Evolutionary conservation across 1,139 yeast genomes (phyloP), one percentile per base, ranked within the genome.

Genomic region (Debaryomycetaceae sp.): DNA sequence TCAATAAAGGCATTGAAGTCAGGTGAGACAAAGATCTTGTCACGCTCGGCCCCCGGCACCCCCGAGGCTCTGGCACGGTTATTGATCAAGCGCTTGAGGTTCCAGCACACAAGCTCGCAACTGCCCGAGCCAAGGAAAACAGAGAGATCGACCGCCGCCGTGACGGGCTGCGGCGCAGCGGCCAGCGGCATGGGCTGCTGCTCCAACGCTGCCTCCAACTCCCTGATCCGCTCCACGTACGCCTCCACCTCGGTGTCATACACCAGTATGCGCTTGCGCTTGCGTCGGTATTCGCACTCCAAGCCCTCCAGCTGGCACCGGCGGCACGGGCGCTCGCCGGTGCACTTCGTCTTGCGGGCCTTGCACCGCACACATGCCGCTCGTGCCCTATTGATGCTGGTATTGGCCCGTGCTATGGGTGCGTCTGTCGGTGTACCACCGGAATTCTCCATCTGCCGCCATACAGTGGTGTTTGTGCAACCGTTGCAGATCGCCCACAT

Each of bases 51-150:
- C 18, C 35, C 31, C 18, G 39, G 27, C n/a, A n/a, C n/a, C 6
- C 21, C 21, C 9, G 21, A 10, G 11, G 21, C 13, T 10, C 6
- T 23, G 22, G 14, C 9, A 23, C 25, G 27, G 9, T 20, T 11
- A 13, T 10, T 9, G 9, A 39, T 41, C 30, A 48, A 48, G 23
- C 46, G 49, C 9, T 46, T 46, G 17, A 56, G 35, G 28, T 51
- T 53, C 57, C 57, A 54, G 24, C 55, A 47, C 3, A 56, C 45
- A 11, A 56, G 36, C 30, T 56, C 61, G 35, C 51, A 34, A 2
- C 58, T 45, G 1, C 56, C 58, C 3, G 58, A 53, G 1, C 53
- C 53, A 12, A 56, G 35, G 32, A 48, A 42, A 5, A 53, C 42
- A 3, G 56, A 42, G 3, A 50, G 28, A 16, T 38, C 39, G 19